Conservation (phyloP, 2,329 filamentous ascomycete species). For the Aspergillus latus region DNA sequence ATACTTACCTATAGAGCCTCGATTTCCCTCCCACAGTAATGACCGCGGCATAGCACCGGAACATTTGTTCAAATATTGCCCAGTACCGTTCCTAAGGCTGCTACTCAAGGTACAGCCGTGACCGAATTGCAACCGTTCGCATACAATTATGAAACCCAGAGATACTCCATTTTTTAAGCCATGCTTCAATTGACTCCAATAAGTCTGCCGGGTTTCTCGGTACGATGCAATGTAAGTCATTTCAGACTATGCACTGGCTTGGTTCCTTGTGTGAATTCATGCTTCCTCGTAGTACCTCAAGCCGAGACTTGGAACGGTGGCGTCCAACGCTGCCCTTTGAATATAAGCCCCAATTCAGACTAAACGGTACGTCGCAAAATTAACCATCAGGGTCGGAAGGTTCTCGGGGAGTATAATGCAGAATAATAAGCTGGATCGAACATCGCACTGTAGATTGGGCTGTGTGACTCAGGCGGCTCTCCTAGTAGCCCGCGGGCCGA, state of each 20-base stretch:
- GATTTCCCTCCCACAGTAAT: not conserved
- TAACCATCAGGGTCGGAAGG: not conserved
- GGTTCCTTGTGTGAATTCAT: not conserved
- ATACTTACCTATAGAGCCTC: not conserved
- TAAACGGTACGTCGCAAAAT: not conserved
- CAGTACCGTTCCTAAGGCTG: not conserved
- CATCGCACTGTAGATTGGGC: not conserved
- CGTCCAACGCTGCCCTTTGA: not conserved
- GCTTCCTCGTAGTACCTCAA: not conserved
- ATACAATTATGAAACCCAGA: not conserved
- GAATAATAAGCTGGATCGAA: not conserved
- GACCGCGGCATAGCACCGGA: not conserved
- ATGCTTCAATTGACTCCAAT: not conserved
- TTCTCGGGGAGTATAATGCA: no score
- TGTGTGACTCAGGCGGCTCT: not conserved
- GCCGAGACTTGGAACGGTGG: not conserved
- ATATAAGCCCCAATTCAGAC: not conserved
- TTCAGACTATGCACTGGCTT: not conserved
- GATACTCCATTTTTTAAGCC: not conserved
- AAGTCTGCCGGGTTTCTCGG: not conserved
- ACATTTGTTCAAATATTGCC: not conserved
- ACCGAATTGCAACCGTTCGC: not conserved
- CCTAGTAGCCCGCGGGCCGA: not conserved
- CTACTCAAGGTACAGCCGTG: not conserved
- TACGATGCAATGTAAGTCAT: conserved; percentile 4